These are phyloP conservation scores for Daldinia caldariorum DNA, from an alignment of 495 filamentous ascomycete genomes.

Conservation along the genomic window DNA sequence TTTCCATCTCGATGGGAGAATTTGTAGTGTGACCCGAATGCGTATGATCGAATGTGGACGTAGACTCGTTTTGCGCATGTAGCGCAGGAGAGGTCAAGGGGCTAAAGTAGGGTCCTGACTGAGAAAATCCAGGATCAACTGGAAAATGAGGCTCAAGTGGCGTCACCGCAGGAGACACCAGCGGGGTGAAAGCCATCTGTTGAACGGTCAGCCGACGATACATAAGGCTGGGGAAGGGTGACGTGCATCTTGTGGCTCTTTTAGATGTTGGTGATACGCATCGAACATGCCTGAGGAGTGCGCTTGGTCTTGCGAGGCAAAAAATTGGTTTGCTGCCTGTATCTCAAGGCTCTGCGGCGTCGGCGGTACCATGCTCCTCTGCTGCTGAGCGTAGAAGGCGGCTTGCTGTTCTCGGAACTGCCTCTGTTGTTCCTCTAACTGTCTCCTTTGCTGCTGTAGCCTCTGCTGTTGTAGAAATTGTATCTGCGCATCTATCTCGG, in stretches of 20 bases:
- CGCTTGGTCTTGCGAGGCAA: conserved; percentile 62
- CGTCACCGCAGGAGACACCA: conserved; percentile 94
- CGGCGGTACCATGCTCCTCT: conserved; percentile 76
- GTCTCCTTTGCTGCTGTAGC: conserved; percentile 61
- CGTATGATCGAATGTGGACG: conserved; percentile 55
- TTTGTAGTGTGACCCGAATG: conserved; percentile 51
- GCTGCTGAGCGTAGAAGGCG: conserved; percentile 64
- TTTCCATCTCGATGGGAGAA: conserved; percentile 59
- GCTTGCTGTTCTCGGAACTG: conserved; percentile 64
- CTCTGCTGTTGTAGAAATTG: conserved; percentile 71
- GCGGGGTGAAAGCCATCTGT: conserved; percentile 89
- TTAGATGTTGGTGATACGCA: conserved; percentile 67
- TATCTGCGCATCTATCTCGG: conserved; percentile 67
- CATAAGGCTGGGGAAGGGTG: conserved; percentile 22
- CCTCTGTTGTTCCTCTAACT: conserved; percentile 57
- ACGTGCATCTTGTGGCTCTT: conserved; percentile 83
- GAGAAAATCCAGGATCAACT: conserved; percentile 78
- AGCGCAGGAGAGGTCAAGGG: conserved; percentile 92
- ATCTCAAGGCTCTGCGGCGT: conserved; percentile 95
- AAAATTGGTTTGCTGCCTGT: conserved; percentile 74
- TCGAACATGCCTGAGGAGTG: conserved; percentile 47
- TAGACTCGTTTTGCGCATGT: conserved; percentile 74
- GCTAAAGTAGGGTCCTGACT: conserved; percentile 91
- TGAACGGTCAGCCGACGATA: conserved; percentile 46
- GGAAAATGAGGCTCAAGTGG: conserved; percentile 86